Evolutionary conservation across 1,139 yeast species (phyloP).

Genomic region (Meyerozyma smithsonii): DNA sequence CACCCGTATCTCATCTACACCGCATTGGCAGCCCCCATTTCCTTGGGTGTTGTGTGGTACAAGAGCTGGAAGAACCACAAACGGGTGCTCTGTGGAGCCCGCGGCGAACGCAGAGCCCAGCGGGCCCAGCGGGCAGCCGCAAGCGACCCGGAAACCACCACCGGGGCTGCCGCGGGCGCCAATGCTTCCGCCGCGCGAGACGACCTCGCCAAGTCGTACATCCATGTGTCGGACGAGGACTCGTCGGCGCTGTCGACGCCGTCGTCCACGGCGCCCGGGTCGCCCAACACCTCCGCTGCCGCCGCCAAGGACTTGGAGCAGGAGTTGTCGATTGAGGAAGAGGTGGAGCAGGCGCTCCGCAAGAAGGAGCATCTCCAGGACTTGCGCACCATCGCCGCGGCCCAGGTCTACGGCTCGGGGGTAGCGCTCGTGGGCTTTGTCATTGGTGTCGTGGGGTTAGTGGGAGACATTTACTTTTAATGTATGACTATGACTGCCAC

Average conservation of each 20-base stretch:
- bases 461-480: constrained; percentile 40
- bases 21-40: constrained; percentile 44
- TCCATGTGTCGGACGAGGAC: constrained; percentile 46
- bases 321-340: constrained; percentile 29
- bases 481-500: background rate
- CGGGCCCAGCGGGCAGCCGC: background rate
- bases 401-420: constrained; percentile 33
- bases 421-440: constrained; percentile 39
- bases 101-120: background rate
- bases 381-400: constrained; percentile 25
- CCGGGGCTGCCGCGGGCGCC: background rate
- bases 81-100: background rate
- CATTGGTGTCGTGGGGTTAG: constrained; percentile 42
- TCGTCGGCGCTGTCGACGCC: constrained; percentile 28
- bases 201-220: constrained; percentile 46
- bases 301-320: constrained; percentile 6
- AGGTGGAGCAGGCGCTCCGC: constrained; percentile 35
- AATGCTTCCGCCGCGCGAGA: constrained; percentile 15
- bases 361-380: constrained; percentile 36
- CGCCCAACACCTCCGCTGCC: constrained; percentile 21
- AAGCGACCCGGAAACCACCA: background rate
- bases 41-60: constrained; percentile 4
- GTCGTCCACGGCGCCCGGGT: constrained; percentile 24
- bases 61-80: constrained; percentile 1
- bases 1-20: constrained; percentile 56